Conservation (phyloP, 768 basidiomycete genomes). For the Russula sp. region DNA sequence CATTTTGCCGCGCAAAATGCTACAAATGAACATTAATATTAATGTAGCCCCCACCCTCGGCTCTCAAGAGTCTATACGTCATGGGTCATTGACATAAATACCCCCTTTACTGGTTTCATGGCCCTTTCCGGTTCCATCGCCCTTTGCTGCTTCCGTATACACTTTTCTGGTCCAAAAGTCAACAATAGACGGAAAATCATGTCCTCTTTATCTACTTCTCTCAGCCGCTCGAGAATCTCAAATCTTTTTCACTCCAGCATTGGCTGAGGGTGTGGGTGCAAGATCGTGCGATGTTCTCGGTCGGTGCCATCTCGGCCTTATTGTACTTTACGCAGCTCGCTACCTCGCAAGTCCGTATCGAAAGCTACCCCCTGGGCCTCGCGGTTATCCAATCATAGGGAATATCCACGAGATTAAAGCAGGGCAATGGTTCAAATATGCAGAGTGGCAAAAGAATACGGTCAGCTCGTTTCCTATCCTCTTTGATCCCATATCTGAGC, state of each 20-base stretch:
- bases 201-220: background rate
- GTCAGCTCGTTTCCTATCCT: background rate
- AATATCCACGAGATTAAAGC: background rate
- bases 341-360: conserved; percentile 16
- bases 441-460: conserved; percentile 15
- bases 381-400: conserved; percentile 20
- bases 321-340: background rate
- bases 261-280: background rate
- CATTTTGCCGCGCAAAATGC: too few species aligned
- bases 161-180: background rate
- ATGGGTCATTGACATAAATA: too few species aligned
- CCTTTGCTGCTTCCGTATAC: background rate
- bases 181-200: background rate
- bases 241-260: background rate
- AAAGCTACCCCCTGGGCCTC: conserved; percentile 10
- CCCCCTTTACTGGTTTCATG: too few species aligned
- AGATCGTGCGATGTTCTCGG: background rate
- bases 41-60: too few species aligned
- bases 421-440: conserved; percentile 14
- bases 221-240: background rate
- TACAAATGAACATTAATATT: too few species aligned
- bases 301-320: background rate
- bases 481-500: background rate
- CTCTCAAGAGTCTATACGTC: too few species aligned
- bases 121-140: background rate